Conservation (phyloP, 805 yeast species). For the Spencermartinsiella europaea region DNA sequence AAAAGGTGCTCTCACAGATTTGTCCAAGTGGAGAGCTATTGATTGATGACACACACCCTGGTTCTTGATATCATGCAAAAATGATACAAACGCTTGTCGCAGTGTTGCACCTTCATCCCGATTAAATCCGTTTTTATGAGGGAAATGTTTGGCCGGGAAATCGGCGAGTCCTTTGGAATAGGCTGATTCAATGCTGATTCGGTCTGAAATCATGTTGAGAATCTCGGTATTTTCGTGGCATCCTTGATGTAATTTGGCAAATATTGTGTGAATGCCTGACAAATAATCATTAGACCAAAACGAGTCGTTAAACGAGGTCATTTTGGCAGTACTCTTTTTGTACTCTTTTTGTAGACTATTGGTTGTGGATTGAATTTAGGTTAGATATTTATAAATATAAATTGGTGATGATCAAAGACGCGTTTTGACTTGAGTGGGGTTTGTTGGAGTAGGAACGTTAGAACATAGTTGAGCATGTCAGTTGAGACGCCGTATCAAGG, state of each 20-base stretch:
- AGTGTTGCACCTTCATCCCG: slow-evolving; percentile 56
- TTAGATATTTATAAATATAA: too few relatives aligned
- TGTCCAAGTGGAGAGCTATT: slow-evolving; percentile 54
- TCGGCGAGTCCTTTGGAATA: slow-evolving; percentile 54
- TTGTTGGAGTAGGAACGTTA: too few relatives aligned
- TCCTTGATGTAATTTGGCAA: slow-evolving; percentile 41
- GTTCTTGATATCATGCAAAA: slow-evolving; percentile 44
- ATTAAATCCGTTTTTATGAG: slow-evolving; percentile 37
- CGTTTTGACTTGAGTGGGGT: too few relatives aligned
- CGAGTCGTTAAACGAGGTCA: slow-evolving; percentile 18
- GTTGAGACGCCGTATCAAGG: too few relatives aligned
- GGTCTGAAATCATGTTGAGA: slow-evolving; percentile 50
- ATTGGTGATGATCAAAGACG: too few relatives aligned
- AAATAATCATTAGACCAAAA: slow-evolving; percentile 35
- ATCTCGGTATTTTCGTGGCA: slow-evolving; percentile 64
- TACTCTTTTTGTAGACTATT: too few relatives aligned
- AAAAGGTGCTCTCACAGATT: slow-evolving; percentile 60
- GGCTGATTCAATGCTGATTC: slow-evolving; percentile 61
- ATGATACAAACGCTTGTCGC: slow-evolving; percentile 50
- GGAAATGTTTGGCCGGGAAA: slow-evolving; percentile 36
- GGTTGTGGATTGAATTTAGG: too few relatives aligned
- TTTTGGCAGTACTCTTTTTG: neutral
- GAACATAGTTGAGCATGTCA: too few relatives aligned
- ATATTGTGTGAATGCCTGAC: slow-evolving; percentile 32
- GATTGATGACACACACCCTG: slow-evolving; percentile 54